A percentile compares a stretch with the other conserved stretches of the same genome.
These are phyloP conservation scores for Kwoniella sp. DNA, from an alignment of 768 basidiomycete species.

Conservation along the genomic window DNA sequence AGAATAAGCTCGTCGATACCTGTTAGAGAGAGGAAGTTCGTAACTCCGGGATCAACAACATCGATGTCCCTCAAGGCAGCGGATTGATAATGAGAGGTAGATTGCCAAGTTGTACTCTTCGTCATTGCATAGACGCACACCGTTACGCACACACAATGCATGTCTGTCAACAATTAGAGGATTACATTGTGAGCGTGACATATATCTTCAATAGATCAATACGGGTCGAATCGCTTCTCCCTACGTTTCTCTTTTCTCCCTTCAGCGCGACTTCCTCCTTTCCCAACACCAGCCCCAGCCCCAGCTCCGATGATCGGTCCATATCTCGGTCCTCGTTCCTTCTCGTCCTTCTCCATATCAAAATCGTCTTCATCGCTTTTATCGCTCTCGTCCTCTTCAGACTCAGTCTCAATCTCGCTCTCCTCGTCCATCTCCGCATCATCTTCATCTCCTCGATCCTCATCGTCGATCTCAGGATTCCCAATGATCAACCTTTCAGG, in stretches of 20 bases:
- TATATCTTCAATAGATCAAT: too few species aligned
- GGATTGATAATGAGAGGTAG: too few species aligned
- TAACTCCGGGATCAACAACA: too few species aligned
- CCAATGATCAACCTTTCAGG: slow-evolving; percentile 36
- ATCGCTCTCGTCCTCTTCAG: slow-evolving; percentile 23
- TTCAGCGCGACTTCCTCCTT: slow-evolving; percentile 7
- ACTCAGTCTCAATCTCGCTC: slow-evolving; percentile 44
- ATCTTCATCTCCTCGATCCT: slow-evolving; percentile 39
- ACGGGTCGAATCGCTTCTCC: slow-evolving; percentile 20
- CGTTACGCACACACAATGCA: too few species aligned
- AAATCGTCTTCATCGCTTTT: slow-evolving; percentile 23
- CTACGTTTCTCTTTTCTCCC: slow-evolving; percentile 26
- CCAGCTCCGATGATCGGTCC: slow-evolving; percentile 28
- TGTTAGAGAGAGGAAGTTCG: slow-evolving; percentile 31
- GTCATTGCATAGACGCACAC: too few species aligned
- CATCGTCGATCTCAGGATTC: slow-evolving; percentile 47
- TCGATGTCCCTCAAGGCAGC: too few species aligned
- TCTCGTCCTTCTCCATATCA: slow-evolving; percentile 20
- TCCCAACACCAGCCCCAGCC: neutral
- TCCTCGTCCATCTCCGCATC: slow-evolving; percentile 37
- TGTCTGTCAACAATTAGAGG: too few species aligned
- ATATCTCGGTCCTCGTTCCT: slow-evolving; percentile 21
- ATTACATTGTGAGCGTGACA: too few species aligned
- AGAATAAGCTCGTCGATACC: slow-evolving; percentile 46
- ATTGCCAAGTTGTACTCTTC: neutral